Base-by-base conservation (phyloP, 768 basidiomycete species). In the Boletus tomentosulus region DNA sequence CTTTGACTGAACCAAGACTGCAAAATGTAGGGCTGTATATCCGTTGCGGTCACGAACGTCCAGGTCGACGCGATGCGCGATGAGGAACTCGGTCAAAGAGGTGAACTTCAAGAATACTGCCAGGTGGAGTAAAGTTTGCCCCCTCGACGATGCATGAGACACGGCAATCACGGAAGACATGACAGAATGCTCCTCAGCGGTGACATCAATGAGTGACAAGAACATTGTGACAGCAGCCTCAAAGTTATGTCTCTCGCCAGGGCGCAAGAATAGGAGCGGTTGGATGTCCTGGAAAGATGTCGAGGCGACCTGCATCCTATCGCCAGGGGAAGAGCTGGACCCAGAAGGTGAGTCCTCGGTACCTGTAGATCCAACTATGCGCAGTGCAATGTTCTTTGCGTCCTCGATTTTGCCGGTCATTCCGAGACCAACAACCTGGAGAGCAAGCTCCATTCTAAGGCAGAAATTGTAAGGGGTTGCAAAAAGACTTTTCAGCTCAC, bases 331-430 rank as follows among this genome's bases (percentile, higher is more conserved):
- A 54, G 66, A 63, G 51, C 68, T 73, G 7, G 76, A 15, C 12
- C 48, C 51, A 0, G 58, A 65, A 15, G 76, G 71, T 3, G 79
- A 71, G 48, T 73, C 72, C 49, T 86, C 83, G 30, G 73, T 71
- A 25, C 80, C 82, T n/a, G 84, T 75, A 51, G 77, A 86, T 37
- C 89, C 87, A 30, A 97, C 90, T 59, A 97, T 97, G 30, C 93
- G 82, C 82, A 94, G 85, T 13, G 94, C 94, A 35, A 97, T 89
- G 54, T 92, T 89, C 70, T 90, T 87, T 3, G 94, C 93, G 50
- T 94, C 91, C 62, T 95, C 92, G 28, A 96, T 85, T 64, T 93
- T 89, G 46, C 94, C 94, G 0, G 93, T 96, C 91, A 97, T 95
- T 75, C 96, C 94, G 58, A 97, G 74, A 0, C 95, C 95, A 16